Conservation (phyloP, 192 early-diverging fungal genomes). For the Podochytrium sp. region DNA sequence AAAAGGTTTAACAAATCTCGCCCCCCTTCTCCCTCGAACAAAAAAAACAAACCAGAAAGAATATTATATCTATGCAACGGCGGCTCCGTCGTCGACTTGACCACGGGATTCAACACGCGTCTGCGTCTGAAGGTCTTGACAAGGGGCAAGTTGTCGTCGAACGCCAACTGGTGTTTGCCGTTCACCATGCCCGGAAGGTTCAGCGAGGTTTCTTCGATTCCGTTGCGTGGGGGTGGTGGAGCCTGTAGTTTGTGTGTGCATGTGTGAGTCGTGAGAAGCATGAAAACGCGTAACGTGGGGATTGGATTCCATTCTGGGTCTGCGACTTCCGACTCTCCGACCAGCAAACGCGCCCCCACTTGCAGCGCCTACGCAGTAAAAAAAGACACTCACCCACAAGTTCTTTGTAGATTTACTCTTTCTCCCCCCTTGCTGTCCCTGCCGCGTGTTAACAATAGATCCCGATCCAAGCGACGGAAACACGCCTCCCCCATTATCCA, state of each 20-base stretch:
- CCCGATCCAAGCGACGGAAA: background rate
- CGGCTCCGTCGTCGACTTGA: background rate
- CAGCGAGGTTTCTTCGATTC: constrained; percentile 24
- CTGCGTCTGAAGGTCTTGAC: constrained; percentile 1
- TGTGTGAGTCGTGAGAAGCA: background rate
- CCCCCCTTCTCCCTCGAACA: too few relatives aligned
- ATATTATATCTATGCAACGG: constrained; percentile 39
- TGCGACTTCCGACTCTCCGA: background rate
- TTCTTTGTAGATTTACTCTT: constrained; percentile 5
- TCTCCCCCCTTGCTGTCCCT: background rate
- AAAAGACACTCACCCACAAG: background rate
- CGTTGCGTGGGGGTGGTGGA: constrained; percentile 4
- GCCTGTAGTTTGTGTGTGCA: background rate
- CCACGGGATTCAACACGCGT: constrained; percentile 19
- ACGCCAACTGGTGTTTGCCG: background rate
- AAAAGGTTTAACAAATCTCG: too few relatives aligned
- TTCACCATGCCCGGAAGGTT: constrained; percentile 31
- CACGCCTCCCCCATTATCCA: background rate
- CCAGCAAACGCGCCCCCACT: too few relatives aligned
- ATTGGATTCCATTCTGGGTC: too few relatives aligned
- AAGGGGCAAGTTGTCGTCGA: background rate
- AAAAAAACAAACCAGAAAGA: constrained; percentile 34
- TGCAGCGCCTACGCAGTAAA: too few relatives aligned
- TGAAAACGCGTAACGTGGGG: too few relatives aligned
- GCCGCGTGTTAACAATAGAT: background rate